phyloP scores from a whole-genome alignment of 306 rosid species.

The Bauhinia variegata region DNA sequence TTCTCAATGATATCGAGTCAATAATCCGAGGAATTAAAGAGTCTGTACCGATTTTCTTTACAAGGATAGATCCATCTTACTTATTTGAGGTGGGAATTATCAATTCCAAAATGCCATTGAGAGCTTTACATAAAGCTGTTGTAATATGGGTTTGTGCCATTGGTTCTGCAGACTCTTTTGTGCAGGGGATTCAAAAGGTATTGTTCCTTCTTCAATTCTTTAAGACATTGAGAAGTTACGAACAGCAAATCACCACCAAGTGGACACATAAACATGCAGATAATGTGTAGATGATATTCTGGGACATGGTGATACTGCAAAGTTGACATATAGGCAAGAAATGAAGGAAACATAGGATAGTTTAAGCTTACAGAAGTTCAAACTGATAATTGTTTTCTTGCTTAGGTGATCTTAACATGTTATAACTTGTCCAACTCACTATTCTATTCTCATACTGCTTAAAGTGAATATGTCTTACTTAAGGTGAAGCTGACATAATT shows the following conservation, averaged over 20 bases:
- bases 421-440: neutral
- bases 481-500: neutral
- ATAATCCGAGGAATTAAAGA: constrained; percentile 48
- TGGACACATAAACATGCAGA: neutral
- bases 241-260: neutral
- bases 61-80: constrained; percentile 75
- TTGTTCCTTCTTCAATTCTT: constrained; percentile 22
- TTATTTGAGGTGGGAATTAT: constrained; percentile 59
- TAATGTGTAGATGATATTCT: neutral
- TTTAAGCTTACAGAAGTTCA: neutral
- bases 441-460: neutral
- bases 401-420: neutral
- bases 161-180: constrained; percentile 86
- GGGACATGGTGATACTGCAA: neutral
- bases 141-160: constrained; percentile 81
- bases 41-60: constrained; percentile 63
- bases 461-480: neutral
- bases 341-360: constrained; percentile 1
- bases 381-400: neutral
- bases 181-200: constrained; percentile 71
- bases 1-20: constrained; percentile 54
- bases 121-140: constrained; percentile 45
- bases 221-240: constrained; percentile 7
- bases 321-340: neutral
- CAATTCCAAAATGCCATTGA: constrained; percentile 50